These are phyloP conservation scores for Daldinia sp. DNA, from an alignment of 2,329 filamentous ascomycete genomes.

Conservation along the genomic window DNA sequence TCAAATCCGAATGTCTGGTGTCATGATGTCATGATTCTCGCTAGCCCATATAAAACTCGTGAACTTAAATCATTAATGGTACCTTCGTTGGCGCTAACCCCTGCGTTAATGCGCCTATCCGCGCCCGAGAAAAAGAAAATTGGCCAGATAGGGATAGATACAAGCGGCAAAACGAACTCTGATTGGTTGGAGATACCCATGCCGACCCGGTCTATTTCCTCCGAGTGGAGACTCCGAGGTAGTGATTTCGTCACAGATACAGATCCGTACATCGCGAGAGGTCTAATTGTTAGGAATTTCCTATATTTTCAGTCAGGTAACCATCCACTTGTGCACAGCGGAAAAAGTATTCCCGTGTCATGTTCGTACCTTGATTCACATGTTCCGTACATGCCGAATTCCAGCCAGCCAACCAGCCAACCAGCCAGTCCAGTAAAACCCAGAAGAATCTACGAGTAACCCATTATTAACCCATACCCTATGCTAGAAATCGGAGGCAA, in stretches of 20 bases:
- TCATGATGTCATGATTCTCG: slow-evolving; percentile 29
- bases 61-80: slow-evolving; percentile 13
- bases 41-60: slow-evolving; percentile 2
- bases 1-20: slow-evolving; percentile 4
- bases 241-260: slow-evolving; percentile 31
- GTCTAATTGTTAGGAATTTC: slow-evolving; percentile 2
- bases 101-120: slow-evolving; percentile 13
- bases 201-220: slow-evolving; percentile 26
- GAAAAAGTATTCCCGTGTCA: neutral
- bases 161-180: neutral
- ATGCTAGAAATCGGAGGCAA: slow-evolving; percentile 7
- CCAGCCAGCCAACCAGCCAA: too few relatives aligned
- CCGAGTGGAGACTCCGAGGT: slow-evolving; percentile 14
- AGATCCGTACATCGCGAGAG: neutral
- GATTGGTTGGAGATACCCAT: slow-evolving; percentile 14
- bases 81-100: slow-evolving; percentile 14
- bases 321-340: neutral
- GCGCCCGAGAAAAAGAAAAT: slow-evolving; percentile 10
- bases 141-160: slow-evolving; percentile 25
- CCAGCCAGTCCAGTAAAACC: too few relatives aligned
- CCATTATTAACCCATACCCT: too few relatives aligned
- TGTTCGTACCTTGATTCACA: neutral
- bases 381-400: neutral
- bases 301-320: slow-evolving; percentile 19
- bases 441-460: slow-evolving; percentile 19